A percentile compares a stretch with the other conserved stretches of the same genome.
phyloP scores from a whole-genome alignment of 2,329 filamentous ascomycete genomes.

The Sordariomycetes sp. region DNA sequence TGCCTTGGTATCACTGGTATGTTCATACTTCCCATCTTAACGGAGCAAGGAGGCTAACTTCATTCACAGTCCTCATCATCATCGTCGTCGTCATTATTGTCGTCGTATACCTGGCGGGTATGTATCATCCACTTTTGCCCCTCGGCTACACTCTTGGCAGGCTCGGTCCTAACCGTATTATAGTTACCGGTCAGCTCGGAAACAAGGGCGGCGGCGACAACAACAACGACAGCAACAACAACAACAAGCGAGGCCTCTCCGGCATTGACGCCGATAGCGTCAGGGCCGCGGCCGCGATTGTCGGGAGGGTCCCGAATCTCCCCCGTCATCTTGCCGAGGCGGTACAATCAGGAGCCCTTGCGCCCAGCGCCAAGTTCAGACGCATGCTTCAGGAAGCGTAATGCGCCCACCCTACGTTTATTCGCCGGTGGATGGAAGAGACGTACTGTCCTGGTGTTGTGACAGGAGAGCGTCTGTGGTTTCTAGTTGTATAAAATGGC shows the following conservation, averaged over 20 bases:
- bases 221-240: slow-evolving; percentile 19
- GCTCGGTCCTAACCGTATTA: slow-evolving; percentile 19
- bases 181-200: slow-evolving; percentile 14
- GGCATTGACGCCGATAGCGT: background rate
- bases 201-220: slow-evolving; percentile 12
- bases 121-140: background rate
- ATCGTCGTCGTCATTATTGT: slow-evolving; percentile 40
- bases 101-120: slow-evolving; percentile 29
- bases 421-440: background rate
- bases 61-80: slow-evolving; percentile 36
- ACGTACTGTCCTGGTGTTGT: background rate
- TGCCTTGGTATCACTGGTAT: slow-evolving; percentile 66
- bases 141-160: background rate
- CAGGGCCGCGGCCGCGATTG: background rate
- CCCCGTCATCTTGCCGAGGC: background rate
- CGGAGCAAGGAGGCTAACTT: slow-evolving; percentile 11
- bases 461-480: background rate
- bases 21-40: slow-evolving; percentile 11
- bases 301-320: background rate
- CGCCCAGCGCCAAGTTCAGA: slow-evolving; percentile 9
- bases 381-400: background rate
- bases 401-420: background rate
- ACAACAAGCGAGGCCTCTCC: slow-evolving; percentile 5
- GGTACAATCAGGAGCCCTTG: background rate
- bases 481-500: background rate